Evolutionary conservation across 164 flowering plant species (phyloP), one percentile per base, ranked within the genome.

Genomic region (Vitis labrusca): DNA sequence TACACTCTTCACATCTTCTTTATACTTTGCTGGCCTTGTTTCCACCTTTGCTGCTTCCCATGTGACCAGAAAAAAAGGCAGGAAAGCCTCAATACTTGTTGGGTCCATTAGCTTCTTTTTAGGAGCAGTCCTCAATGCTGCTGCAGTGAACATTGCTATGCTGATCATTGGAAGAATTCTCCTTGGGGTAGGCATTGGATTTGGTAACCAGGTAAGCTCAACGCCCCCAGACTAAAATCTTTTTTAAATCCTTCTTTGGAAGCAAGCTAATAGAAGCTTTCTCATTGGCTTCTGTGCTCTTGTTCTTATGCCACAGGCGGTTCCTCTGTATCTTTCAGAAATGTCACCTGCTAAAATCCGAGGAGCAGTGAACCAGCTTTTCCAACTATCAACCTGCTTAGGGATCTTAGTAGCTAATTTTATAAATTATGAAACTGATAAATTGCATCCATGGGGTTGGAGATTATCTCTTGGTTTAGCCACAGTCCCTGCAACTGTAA

Each of bases 381-480:
- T 94, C 66, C 98, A 94, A 59, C 70, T 92, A 37, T 88, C 95
- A 15, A 91, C 93, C 1, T 87, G 97, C 69, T 13, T 84, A 5
- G 97, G 97, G 9, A 88, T 91, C 11, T 65, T 94, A 55, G 50
- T 89, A 14, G 98, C 98, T 3, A 87, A 83, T 74, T 61, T 92
- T 12, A 81, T 94, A 37, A 94, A 94, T 61, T 92, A 89, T 63
- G 83, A 77, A 56, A 84, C 91, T 3, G 88, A 84, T 2, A 71
- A 83, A 53, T 77, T 94, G 48, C 95, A 94, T 66, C 95, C 97
- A 44, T 88, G 92, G 93, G 98, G 98, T 50, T 94, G 98, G 98
- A 79, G 97, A 75, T 59, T 94, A 2, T 92, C 97, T 9, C 86
- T 92, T n/a, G 98, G 94, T 15, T 71, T 91, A 57, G 97, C 97